A percentile compares a stretch with the other conserved stretches of the same genome.
Conservation (phyloP, 441 rosid genomes). For the Populus trichocarpa region DNA sequence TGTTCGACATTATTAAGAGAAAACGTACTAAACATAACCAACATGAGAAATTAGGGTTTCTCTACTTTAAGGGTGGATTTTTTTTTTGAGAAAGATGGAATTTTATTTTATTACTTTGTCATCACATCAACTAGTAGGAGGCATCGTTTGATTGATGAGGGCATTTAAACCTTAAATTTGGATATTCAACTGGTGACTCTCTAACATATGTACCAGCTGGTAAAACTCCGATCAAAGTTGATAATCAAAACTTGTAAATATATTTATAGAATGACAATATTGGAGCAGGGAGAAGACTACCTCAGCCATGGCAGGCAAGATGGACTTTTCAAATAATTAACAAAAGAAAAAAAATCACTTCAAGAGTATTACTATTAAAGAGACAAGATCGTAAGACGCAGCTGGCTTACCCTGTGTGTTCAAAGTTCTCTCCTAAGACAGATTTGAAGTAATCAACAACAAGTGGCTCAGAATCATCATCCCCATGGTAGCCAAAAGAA, state of each 20-base stretch:
- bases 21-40: background rate
- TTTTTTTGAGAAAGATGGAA: too few species aligned
- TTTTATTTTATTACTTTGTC: too few species aligned
- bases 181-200: too few species aligned
- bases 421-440: constrained; percentile 49
- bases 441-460: constrained; percentile 51
- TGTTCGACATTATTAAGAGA: background rate
- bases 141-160: too few species aligned
- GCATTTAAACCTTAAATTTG: too few species aligned
- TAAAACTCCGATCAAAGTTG: too few species aligned
- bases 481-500: constrained; percentile 34
- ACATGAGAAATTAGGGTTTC: too few species aligned
- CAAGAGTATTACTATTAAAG: background rate
- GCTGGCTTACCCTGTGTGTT: constrained; percentile 42
- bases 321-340: background rate
- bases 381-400: background rate
- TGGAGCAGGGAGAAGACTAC: background rate
- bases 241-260: too few species aligned
- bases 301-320: background rate
- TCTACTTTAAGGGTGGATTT: too few species aligned
- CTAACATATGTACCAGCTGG: too few species aligned
- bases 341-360: background rate
- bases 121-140: too few species aligned
- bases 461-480: constrained; percentile 4
- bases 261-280: background rate